Conservation (phyloP, 371 early-diverging fungal species). For the Mortierella sp. region DNA sequence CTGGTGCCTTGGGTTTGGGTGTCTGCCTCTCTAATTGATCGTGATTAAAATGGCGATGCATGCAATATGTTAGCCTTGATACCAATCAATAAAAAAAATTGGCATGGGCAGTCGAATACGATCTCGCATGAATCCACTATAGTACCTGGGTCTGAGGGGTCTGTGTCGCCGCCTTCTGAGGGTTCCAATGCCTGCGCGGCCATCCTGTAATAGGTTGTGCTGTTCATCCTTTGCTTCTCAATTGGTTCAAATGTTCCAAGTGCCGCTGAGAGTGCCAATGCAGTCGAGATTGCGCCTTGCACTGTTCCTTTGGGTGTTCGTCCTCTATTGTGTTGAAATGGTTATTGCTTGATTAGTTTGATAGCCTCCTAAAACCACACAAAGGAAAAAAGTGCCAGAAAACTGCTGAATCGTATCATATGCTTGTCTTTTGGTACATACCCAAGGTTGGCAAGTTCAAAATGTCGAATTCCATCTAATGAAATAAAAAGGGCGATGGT, state of each 20-base stretch:
- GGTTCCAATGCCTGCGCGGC: constrained; percentile 30
- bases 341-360: neutral
- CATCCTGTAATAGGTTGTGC: constrained; percentile 57
- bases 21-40: neutral
- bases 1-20: constrained; percentile 5
- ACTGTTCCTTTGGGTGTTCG: constrained; percentile 58
- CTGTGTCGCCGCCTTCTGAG: constrained; percentile 18
- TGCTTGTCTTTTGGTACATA: constrained; percentile 21
- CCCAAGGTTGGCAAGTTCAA: constrained; percentile 55
- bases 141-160: constrained; percentile 3
- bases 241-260: constrained; percentile 49
- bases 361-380: neutral
- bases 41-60: neutral
- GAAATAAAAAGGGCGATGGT: neutral
- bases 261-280: constrained; percentile 40
- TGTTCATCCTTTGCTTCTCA: constrained; percentile 51
- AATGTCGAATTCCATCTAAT: constrained; percentile 52
- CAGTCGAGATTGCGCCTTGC: constrained; percentile 60
- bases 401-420: neutral
- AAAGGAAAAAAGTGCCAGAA: neutral
- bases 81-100: no score
- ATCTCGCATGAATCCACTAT: neutral
- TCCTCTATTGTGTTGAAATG: constrained; percentile 35
- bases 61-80: constrained; percentile 5
- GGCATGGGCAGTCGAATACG: neutral